Percentiles rank a stretch among this genome's conserved stretches.
Conservation (phyloP, 805 yeast genomes). For the Limtongozyma cylindracea region DNA sequence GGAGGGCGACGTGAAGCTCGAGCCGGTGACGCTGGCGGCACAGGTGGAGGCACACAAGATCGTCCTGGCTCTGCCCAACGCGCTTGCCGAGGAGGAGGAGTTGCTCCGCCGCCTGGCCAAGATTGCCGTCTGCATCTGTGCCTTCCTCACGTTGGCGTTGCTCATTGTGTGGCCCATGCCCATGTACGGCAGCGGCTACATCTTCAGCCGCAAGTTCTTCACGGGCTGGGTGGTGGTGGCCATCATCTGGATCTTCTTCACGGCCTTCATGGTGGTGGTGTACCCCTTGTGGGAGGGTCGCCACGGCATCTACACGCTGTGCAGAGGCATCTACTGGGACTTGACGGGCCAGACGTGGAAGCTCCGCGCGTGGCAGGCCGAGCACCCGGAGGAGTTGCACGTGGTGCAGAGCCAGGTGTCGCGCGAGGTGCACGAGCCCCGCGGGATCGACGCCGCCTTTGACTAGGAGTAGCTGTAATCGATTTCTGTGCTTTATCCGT, state of each 20-base stretch:
- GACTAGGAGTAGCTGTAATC: conserved; percentile 1
- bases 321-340: conserved; percentile 76
- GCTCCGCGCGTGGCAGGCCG: conserved; percentile 49
- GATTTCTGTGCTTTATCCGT: too few relatives aligned
- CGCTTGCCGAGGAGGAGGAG: conserved; percentile 20
- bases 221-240: conserved; percentile 79
- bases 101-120: conserved; percentile 30
- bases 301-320: conserved; percentile 30
- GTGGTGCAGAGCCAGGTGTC: conserved; percentile 41
- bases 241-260: conserved; percentile 57
- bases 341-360: conserved; percentile 49
- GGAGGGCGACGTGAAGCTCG: conserved; percentile 6
- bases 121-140: conserved; percentile 33
- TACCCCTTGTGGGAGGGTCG: conserved; percentile 62
- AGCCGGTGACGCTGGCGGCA: conserved; percentile 12
- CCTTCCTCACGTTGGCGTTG: conserved; percentile 32
- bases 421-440: conserved; percentile 4
- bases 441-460: conserved; percentile 2
- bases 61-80: conserved; percentile 5
- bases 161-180: conserved; percentile 85
- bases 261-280: conserved; percentile 34
- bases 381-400: conserved; percentile 52
- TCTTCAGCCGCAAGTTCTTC: conserved; percentile 53
- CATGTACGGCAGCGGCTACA: conserved; percentile 61
- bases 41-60: conserved; percentile 14